phyloP scores from a whole-genome alignment of 345 rosid species.

The Acer campestre region DNA sequence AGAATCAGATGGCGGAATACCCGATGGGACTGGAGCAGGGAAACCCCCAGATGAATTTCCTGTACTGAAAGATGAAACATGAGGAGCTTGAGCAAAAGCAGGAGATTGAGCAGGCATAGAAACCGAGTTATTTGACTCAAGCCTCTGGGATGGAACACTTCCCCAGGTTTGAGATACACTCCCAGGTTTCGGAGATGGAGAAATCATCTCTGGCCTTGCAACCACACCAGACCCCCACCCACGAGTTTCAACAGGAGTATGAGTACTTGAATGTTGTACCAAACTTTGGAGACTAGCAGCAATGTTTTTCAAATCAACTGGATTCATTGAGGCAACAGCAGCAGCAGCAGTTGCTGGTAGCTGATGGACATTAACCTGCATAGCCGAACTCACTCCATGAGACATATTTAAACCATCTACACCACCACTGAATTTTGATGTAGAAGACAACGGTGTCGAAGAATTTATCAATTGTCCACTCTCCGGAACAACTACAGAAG shows the following conservation, averaged over 20 bases:
- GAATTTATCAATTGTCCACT: constrained; percentile 29
- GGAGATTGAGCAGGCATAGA: constrained; percentile 33
- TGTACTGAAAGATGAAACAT: constrained; percentile 41
- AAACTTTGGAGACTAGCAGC: constrained; percentile 45
- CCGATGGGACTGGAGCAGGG: constrained; percentile 40
- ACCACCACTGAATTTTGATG: constrained; percentile 18
- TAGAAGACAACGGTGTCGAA: constrained; percentile 26
- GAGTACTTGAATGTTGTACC: constrained; percentile 43
- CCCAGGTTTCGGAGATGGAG: constrained; percentile 38
- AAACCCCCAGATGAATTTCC: constrained; percentile 39
- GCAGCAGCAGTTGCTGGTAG: constrained; percentile 17
- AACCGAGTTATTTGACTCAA: constrained; percentile 34
- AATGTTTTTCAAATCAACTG: constrained; percentile 37
- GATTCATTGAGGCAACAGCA: constrained; percentile 28
- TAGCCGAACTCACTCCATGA: constrained; percentile 34
- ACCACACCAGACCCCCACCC: constrained; percentile 47
- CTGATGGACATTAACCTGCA: constrained; percentile 43
- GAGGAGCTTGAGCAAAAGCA: constrained; percentile 41
- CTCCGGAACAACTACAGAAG: constrained; percentile 24
- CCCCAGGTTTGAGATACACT: constrained; percentile 58
- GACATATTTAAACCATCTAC: constrained; percentile 24
- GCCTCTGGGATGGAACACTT: constrained; percentile 44
- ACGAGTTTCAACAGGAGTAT: constrained; percentile 38
- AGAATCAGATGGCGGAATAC: constrained; percentile 51
- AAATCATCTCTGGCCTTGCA: constrained; percentile 40